These are phyloP conservation scores for Knoxdaviesia capensis DNA, from an alignment of 2,329 filamentous ascomycete species.

Conservation along the genomic window DNA sequence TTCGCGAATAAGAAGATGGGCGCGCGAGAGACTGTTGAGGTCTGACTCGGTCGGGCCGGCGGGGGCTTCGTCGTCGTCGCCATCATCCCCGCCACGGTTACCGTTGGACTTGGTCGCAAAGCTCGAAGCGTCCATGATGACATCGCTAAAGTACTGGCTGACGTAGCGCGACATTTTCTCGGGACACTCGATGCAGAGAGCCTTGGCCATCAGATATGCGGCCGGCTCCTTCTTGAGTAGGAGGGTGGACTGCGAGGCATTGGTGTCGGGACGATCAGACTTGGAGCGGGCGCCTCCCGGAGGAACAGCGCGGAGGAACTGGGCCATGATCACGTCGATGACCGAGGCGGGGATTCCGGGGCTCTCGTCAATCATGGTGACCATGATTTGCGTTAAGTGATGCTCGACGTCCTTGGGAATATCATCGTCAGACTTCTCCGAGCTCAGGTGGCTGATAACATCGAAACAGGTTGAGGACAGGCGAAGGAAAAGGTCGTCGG, in stretches of 20 bases:
- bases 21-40: constrained; percentile 71
- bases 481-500: constrained; percentile 57
- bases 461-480: constrained; percentile 87
- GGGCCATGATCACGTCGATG: constrained; percentile 82
- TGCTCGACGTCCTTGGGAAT: constrained; percentile 87
- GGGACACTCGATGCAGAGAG: constrained; percentile 69
- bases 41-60: constrained; percentile 61
- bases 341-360: constrained; percentile 58
- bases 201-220: constrained; percentile 92
- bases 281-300: constrained; percentile 40
- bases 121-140: constrained; percentile 72
- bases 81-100: constrained; percentile 38
- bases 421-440: constrained; percentile 56
- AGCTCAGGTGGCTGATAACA: constrained; percentile 62
- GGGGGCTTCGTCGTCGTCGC: constrained; percentile 38
- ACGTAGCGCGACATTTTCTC: constrained; percentile 93
- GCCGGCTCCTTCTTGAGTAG: constrained; percentile 75
- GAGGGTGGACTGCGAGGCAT: constrained; percentile 64
- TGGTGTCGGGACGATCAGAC: constrained; percentile 28
- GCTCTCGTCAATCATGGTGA: constrained; percentile 73
- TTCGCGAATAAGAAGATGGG: constrained; percentile 74
- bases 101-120: constrained; percentile 34
- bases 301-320: constrained; percentile 78
- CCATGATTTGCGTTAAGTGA: constrained; percentile 71
- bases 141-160: constrained; percentile 91